phyloP scores from a whole-genome alignment of 1,139 yeast species.

The Yamadazyma dendronema region DNA sequence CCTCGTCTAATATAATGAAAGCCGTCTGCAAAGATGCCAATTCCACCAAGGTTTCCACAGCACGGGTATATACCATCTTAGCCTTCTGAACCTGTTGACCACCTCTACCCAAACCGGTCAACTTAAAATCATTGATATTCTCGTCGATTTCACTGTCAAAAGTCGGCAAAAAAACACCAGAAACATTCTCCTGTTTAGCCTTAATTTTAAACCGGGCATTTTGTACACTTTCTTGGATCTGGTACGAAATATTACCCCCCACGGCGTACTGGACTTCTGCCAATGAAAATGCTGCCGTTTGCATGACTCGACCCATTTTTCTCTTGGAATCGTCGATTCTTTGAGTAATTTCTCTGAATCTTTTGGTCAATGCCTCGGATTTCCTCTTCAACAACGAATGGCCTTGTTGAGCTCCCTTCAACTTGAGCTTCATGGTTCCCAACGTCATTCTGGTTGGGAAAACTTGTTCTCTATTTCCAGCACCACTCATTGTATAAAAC shows the following conservation, averaged over 20 bases:
- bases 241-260: constrained; percentile 91
- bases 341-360: constrained; percentile 93
- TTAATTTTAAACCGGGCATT: constrained; percentile 86
- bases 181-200: constrained; percentile 93
- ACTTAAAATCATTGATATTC: constrained; percentile 84
- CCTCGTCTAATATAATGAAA: constrained; percentile 93
- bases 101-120: constrained; percentile 97
- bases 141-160: constrained; percentile 84
- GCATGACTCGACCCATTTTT: constrained; percentile 98
- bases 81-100: constrained; percentile 98
- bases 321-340: constrained; percentile 94
- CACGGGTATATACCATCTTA: constrained; percentile 86
- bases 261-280: constrained; percentile 98
- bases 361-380: constrained; percentile 93
- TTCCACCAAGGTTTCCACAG: constrained; percentile 94
- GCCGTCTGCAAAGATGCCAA: constrained; percentile 95
- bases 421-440: constrained; percentile 89
- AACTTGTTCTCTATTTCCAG: constrained; percentile 72
- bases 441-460: constrained; percentile 98
- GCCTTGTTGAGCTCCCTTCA: constrained; percentile 97
- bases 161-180: constrained; percentile 92
- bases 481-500: constrained; percentile 37
- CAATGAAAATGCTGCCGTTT: constrained; percentile 93
- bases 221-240: constrained; percentile 91
- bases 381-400: constrained; percentile 90